phyloP scores from a whole-genome alignment of 805 yeast species.

The baker's yeast (Saccharomyces cerevisiae) region DNA sequence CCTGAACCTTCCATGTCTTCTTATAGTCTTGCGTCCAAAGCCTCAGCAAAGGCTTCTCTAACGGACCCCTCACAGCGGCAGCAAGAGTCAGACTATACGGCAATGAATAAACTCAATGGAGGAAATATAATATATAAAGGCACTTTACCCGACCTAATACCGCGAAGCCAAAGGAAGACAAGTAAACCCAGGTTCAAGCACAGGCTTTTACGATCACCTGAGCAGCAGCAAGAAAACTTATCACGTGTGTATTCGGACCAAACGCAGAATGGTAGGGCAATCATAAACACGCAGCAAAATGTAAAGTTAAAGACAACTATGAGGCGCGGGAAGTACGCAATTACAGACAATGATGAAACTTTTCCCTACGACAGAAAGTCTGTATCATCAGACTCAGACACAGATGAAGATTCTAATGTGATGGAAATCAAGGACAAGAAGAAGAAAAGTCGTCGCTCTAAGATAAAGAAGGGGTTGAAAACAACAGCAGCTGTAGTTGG shows the following conservation, averaged over 20 bases:
- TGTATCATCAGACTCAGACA: slow-evolving; percentile 2
- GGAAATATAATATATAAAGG: slow-evolving; percentile 19
- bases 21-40: background rate
- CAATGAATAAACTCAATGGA: slow-evolving; percentile 3
- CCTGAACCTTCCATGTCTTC: background rate
- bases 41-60: background rate
- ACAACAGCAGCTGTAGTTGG: slow-evolving; percentile 11
- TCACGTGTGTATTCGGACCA: background rate
- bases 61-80: background rate
- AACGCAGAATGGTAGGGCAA: background rate
- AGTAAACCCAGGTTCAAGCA: slow-evolving; percentile 13
- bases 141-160: slow-evolving; percentile 22
- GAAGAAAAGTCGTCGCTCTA: slow-evolving; percentile 5
- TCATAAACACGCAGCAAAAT: slow-evolving; percentile 1
- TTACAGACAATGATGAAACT: background rate
- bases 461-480: slow-evolving; percentile 10
- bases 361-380: background rate
- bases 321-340: background rate
- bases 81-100: background rate
- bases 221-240: slow-evolving; percentile 1
- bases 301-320: background rate
- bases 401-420: slow-evolving; percentile 9
- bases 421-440: slow-evolving; percentile 5
- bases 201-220: slow-evolving; percentile 5
- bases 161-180: slow-evolving; percentile 16